phyloP scores from a whole-genome alignment of 768 basidiomycete species.

The Lenzites betulinus region DNA sequence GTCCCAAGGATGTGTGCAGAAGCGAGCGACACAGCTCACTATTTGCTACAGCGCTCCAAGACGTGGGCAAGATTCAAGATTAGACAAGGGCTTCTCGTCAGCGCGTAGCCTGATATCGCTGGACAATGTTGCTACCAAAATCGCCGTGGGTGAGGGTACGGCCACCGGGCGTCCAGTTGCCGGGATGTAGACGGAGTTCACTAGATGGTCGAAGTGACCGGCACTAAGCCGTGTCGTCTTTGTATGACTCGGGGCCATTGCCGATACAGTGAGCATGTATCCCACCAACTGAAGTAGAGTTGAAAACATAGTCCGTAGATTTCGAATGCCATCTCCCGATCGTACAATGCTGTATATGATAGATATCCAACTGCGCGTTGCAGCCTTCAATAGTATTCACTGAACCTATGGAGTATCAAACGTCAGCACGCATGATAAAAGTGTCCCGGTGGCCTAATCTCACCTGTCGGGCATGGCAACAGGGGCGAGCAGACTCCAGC shows the following conservation, averaged over 20 bases:
- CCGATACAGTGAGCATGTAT: too few species aligned
- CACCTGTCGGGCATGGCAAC: conserved; percentile 90
- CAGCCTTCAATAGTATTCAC: conserved; percentile 23
- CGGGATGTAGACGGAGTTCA: too few species aligned
- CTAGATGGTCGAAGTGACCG: too few species aligned
- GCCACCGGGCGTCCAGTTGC: too few species aligned
- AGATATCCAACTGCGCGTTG: neutral
- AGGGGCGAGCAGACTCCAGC: conserved; percentile 88
- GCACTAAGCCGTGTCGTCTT: too few species aligned
- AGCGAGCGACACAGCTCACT: neutral
- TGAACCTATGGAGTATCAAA: conserved; percentile 20
- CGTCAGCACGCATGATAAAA: neutral
- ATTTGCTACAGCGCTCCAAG: conserved; percentile 36
- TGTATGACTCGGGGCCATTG: too few species aligned
- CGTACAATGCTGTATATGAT: conserved; percentile 15
- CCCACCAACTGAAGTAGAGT: too few species aligned
- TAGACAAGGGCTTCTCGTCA: conserved; percentile 12
- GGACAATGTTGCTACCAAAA: neutral
- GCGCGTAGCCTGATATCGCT: neutral
- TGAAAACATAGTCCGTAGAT: conserved; percentile 8
- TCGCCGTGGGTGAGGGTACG: too few species aligned
- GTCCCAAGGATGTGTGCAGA: neutral
- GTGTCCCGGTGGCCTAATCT: conserved; percentile 36
- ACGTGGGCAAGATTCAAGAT: conserved; percentile 43
- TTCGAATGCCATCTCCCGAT: neutral